Base-by-base conservation (phyloP, 768 basidiomycete species). In the Artomyces pyxidatus region DNA sequence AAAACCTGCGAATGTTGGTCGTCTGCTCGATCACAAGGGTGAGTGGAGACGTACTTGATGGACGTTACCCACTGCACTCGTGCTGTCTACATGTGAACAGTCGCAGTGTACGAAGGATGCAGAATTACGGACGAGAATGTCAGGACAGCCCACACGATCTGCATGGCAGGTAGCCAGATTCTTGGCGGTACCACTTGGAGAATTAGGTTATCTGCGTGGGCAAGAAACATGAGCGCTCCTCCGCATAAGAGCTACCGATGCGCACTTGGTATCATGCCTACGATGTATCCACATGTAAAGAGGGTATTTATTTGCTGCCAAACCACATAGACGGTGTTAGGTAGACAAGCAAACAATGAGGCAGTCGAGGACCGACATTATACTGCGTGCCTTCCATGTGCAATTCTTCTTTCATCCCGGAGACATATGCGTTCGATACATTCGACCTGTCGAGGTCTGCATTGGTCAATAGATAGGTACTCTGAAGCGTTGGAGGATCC, bases 361-460 rank as follows among this genome's bases (percentile, higher is more conserved):
- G 25, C 2, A 14, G 14, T 25, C 43, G 27, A 17, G 16, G 16
- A 40, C 69, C 53, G 44, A 77, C 75, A 58, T 86, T 84, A 58
- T 78, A 77, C 41, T 86, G 71, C 35, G 73, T 80, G 32, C 81
- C 82, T 37, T 69, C 61, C 80, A 85, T 82, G 48, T 72, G 56
- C 30, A 87, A 69, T 19, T 83, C 83, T 62, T 86, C 81, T 52
- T 74, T 80, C 83, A 88, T 85, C 6, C 85, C 85, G 4, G 81
- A 84, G n/a, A 85, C 81, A 62, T 84, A 86, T 10, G 85, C 85
- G 63, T 87, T 87, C 55, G 71, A 70, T 25, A 86, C 68, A 62
- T 84, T 84, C 27, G 81, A 80, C 48, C 82, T 67, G 61, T 84
- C 82, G 19, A 85, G 68, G 63, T 84, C 81, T 84, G 54, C 32